Percentiles rank a stretch among this genome's conserved stretches.
Evolutionary conservation across 768 basidiomycete species (phyloP).

Genomic region (Lanmaoa pseudosensibilis): DNA sequence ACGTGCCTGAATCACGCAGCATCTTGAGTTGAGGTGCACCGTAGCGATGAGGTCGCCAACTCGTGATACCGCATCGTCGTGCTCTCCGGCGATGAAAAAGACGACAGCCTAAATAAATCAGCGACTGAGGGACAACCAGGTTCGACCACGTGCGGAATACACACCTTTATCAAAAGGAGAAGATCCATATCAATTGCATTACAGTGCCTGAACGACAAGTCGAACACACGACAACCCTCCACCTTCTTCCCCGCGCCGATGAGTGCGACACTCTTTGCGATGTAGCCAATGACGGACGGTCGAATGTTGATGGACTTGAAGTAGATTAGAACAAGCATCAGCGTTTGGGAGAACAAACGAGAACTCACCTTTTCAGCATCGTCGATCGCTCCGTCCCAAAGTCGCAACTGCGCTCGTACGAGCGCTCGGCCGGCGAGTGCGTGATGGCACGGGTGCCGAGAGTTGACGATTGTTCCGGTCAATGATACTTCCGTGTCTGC

Average conservation of each 20-base stretch:
- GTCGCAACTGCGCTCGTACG: neutral
- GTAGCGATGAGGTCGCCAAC: neutral
- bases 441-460: neutral
- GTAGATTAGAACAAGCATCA: neutral
- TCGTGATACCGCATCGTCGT: slow-evolving; percentile 4
- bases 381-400: neutral
- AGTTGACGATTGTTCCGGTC: neutral
- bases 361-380: slow-evolving; percentile 7
- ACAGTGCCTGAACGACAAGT: slow-evolving; percentile 1
- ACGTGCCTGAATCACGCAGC: slow-evolving; percentile 1
- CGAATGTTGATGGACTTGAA: slow-evolving; percentile 1
- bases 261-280: slow-evolving; percentile 7
- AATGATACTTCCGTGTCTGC: neutral
- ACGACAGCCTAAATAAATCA: neutral
- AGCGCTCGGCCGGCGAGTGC: slow-evolving; percentile 4
- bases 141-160: neutral
- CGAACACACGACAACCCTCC: neutral
- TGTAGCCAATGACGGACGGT: slow-evolving; percentile 1
- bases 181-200: neutral
- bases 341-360: neutral
- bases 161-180: slow-evolving; percentile 7
- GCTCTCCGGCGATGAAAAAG: neutral
- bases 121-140: neutral
- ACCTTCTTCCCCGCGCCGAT: neutral
- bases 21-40: neutral